Conservation (phyloP, 2,329 filamentous ascomycete genomes). For the Botrytis medusae region DNA sequence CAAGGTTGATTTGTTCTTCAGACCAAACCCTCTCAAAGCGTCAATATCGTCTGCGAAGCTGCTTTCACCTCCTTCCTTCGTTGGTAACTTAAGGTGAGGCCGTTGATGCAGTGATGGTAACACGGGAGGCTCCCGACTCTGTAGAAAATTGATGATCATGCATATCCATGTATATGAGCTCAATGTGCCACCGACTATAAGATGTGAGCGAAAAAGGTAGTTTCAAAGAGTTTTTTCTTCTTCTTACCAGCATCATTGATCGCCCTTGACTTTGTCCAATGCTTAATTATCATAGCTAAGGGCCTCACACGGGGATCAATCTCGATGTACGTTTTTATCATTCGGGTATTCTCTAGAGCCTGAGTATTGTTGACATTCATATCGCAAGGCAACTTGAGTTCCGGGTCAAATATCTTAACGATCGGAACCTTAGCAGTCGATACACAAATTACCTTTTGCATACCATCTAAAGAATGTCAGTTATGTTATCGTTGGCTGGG, state of each 20-base stretch:
- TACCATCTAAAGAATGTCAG: slow-evolving; percentile 68
- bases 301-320: slow-evolving; percentile 88
- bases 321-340: slow-evolving; percentile 96
- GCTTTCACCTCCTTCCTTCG: slow-evolving; percentile 65
- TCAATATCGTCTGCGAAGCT: slow-evolving; percentile 86
- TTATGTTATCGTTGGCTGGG: slow-evolving; percentile 21
- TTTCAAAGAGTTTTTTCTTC: slow-evolving; percentile 41
- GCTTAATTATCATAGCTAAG: slow-evolving; percentile 93
- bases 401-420: slow-evolving; percentile 97
- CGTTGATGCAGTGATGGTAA: slow-evolving; percentile 82
- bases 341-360: slow-evolving; percentile 91
- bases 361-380: slow-evolving; percentile 99
- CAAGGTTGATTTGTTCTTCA: slow-evolving; percentile 75
- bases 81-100: slow-evolving; percentile 59
- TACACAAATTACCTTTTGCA: slow-evolving; percentile 95
- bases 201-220: slow-evolving; percentile 27
- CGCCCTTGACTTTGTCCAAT: slow-evolving; percentile 92
- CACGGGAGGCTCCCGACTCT: slow-evolving; percentile 80
- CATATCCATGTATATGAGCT: slow-evolving; percentile 99
- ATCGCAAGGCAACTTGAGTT: slow-evolving; percentile 84
- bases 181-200: slow-evolving; percentile 81
- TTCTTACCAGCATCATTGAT: slow-evolving; percentile 91
- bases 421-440: slow-evolving; percentile 95
- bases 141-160: slow-evolving; percentile 93
- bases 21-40: slow-evolving; percentile 70